Base-by-base conservation (phyloP, 805 yeast species). In the Schwanniomyces pseudopolymorphus region DNA sequence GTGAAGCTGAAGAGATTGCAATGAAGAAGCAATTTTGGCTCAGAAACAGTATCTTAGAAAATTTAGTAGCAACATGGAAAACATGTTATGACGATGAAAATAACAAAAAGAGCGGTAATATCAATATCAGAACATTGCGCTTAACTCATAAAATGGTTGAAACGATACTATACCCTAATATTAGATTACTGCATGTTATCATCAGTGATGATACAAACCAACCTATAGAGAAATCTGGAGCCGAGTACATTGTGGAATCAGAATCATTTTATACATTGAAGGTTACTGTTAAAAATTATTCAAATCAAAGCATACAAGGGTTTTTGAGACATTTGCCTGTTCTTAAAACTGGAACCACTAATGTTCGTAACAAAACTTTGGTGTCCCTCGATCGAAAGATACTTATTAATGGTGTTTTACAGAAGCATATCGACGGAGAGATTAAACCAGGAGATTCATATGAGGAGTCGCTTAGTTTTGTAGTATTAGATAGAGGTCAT, bases 11-110 rank as follows among this genome's bases (percentile, higher is more conserved):
- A 49, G 84, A 78, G 28, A 55, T 55, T 38, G 77, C 72, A 44
- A 78, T 81, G 66, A 73, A 81, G 46, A 84, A 82, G 50, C 68
- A 79, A 2, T 94, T 90, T 63, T 92, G 99, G 99, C 79, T 86
- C 51, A 69, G 96, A 47, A 82, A 85, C 46, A 75, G 77, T 49
- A 61, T 94, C 1, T 67, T 92, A 43, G 71, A 76, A 39, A 69
- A 70, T 13, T 55, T 94, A 4, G 61, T 66, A 2, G 96, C 96
- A 2, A 55, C 63, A 2, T 92, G 99, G 99, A 57, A 56, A 19
- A 63, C 71, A 3, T 48, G 42, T 5, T 38, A 42, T 3, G 37
- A 40, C 17, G 44, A 27, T 44, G 59, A 16, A 26, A 39, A 14
- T 58, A 51, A n/a, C 39, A 44, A 65, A 33, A 64, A 84, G 24